Evolutionary conservation across 306 rosid genomes (phyloP), one percentile per base, ranked within the genome.

Genomic region (Prunus mume): DNA sequence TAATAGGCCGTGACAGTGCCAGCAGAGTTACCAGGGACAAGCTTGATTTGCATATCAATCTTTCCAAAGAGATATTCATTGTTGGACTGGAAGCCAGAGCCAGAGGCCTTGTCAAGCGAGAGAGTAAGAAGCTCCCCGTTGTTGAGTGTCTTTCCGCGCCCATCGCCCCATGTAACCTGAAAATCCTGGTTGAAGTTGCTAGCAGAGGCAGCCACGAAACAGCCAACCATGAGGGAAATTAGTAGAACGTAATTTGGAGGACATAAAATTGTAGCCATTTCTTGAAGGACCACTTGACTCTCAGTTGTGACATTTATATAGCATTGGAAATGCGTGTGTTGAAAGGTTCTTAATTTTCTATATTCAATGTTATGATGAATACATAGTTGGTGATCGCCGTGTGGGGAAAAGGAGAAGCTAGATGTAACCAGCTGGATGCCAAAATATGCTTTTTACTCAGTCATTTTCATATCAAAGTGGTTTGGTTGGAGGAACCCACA

Each of bases 1-100:
- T 91, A 91, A 76, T 88, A 91, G 15, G 93, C 88, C 0, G 96
- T 89, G 76, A 87, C 96, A 2, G 93, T 91, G 67, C 96, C 96
- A 2, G 93, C 96, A 2, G 96, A 91, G 79, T 91, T 85, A 14
- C 90, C 89, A 1, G 87, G 68, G 2, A 91, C 93, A 8, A 91
- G 88, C 30, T 89, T 89, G 76, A 91, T 68, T 50, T 91, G 96
- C 88, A 91, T 89, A 27, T 89, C 91, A 9, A 91, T 84, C 18
- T 88, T 87, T 5, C 91, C 93, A 56, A 74, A 89, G 3, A 87
- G 30, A 51, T 85, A 91, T 24, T 89, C 75, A 24, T 86, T 85
- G 6, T 56, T 86, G 55, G 96, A 88, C 19, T 70, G 84, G 52
- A 91, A 91, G 22, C 96, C 96, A n/a, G 93, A 88, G 76, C 96